Conservation (phyloP, 2,329 filamentous ascomycete species). For the Xenoacremonium recifei region DNA sequence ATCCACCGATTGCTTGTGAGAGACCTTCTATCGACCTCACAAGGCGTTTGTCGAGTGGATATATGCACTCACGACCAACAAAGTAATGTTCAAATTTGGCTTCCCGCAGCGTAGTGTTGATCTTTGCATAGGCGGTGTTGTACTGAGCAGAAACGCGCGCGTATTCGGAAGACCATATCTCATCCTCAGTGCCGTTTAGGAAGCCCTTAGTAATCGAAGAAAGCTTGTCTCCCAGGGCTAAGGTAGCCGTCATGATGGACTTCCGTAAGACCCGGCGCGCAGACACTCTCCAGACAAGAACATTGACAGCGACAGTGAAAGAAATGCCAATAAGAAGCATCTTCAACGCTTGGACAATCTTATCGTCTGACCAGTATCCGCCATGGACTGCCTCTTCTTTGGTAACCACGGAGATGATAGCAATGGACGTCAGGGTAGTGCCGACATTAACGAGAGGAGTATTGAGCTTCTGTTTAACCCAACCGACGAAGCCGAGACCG, state of each 20-base stretch:
- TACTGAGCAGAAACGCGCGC: constrained; percentile 61
- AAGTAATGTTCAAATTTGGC: constrained; percentile 88
- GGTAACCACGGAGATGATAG: constrained; percentile 85
- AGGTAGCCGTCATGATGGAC: constrained; percentile 70
- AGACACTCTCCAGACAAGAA: constrained; percentile 75
- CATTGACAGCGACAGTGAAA: constrained; percentile 70
- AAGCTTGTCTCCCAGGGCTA: constrained; percentile 76
- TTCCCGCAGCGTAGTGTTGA: constrained; percentile 78
- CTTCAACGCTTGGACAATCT: constrained; percentile 78
- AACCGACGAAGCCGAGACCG: constrained; percentile 82
- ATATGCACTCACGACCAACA: constrained; percentile 74
- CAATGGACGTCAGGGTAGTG: constrained; percentile 81
- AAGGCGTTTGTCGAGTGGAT: constrained; percentile 74
- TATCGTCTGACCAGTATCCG: constrained; percentile 76
- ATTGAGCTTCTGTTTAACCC: constrained; percentile 78
- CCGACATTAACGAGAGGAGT: constrained; percentile 81
- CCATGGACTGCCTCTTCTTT: constrained; percentile 87
- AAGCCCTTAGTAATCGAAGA: constrained; percentile 81
- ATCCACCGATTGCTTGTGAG: constrained; percentile 83
- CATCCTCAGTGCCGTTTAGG: constrained; percentile 76
- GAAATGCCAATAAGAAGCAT: constrained; percentile 79
- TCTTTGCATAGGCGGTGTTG: constrained; percentile 63
- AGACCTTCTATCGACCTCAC: constrained; percentile 83
- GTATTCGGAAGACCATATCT: constrained; percentile 68
- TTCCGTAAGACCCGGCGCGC: constrained; percentile 71